phyloP scores from a whole-genome alignment of 768 basidiomycete genomes.

The Pulveroboletus ravenelii region DNA sequence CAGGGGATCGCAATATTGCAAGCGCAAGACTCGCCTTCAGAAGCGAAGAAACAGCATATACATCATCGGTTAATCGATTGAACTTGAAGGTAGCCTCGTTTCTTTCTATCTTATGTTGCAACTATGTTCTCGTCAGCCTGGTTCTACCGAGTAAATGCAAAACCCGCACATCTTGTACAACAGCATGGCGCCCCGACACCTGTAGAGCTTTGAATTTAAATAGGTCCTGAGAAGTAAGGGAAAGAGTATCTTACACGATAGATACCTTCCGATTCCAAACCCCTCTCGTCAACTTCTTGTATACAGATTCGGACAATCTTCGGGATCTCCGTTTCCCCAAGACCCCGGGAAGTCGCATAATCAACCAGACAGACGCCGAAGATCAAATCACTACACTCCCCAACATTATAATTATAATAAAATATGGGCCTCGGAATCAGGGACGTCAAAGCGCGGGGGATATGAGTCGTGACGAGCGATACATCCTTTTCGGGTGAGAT shows the following conservation, averaged over 20 bases:
- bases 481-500: slow-evolving; percentile 73
- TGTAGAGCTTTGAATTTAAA: slow-evolving; percentile 25
- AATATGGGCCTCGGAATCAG: slow-evolving; percentile 67
- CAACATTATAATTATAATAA: slow-evolving; percentile 76
- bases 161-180: slow-evolving; percentile 69
- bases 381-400: slow-evolving; percentile 82
- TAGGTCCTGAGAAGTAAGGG: background rate
- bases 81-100: slow-evolving; percentile 77
- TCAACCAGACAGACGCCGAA: slow-evolving; percentile 87
- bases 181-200: slow-evolving; percentile 82
- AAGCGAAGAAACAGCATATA: slow-evolving; percentile 78
- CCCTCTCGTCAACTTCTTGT: slow-evolving; percentile 75
- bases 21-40: slow-evolving; percentile 55
- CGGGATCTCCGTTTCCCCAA: slow-evolving; percentile 70
- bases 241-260: slow-evolving; percentile 52
- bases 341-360: slow-evolving; percentile 77
- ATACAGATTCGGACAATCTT: slow-evolving; percentile 80
- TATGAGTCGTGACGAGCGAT: slow-evolving; percentile 47
- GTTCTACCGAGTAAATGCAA: background rate
- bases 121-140: slow-evolving; percentile 36
- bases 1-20: background rate
- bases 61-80: slow-evolving; percentile 65
- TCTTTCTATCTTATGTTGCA: slow-evolving; percentile 83
- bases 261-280: slow-evolving; percentile 74
- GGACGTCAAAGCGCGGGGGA: slow-evolving; percentile 58